Evolutionary conservation across 352 stramenopile species (phyloP), one percentile per base, ranked within the genome.

Genomic region (Phytophthora kernoviae): DNA sequence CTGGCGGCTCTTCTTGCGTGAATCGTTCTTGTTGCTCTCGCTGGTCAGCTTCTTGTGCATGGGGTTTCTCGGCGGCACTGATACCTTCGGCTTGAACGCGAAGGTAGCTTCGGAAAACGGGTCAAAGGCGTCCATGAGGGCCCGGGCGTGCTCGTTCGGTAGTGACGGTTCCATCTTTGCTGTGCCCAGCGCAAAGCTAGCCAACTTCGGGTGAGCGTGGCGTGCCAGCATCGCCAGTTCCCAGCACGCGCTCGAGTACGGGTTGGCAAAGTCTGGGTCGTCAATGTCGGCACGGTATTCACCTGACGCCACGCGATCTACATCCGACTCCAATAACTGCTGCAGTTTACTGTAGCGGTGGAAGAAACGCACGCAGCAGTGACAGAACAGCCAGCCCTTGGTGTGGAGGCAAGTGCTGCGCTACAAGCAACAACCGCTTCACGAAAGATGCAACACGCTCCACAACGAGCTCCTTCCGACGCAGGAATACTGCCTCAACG

Each of bases 191-290:
- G 87, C 76, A 17, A 92, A 95, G 26, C 54, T 70, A 20, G 83
- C 68, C 15, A 98, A 74, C 34, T 67, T 76, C n/a, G 90, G 91
- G 64, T 98, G 78, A 53, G 85, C 78, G 62, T 98, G 90, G 46
- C 88, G 90, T 36, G 78, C 75, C 15, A 98, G 63, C 40, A 97
- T 73, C 32, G 91, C 75, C 30, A 99, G 64, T 63, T 98, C 96
- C 87, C 96, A 99, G 50, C 87, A 89, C 1, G 94, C 94, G 18
- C 87, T 98, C 55, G 94, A 91, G 66, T 97, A 98, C 32, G 95
- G 90, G 68, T 98, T 99, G 20, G 89, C 85, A 54, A 98, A 96
- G 74, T 99, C 95, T 17, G 96, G 96, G 71, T 98, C 95, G 45
- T 94, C 78, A 22, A 98, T 88, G 61, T 97, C 87, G 15, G 84